Evolutionary conservation across 129 eudicot species (phyloP).

Genomic region (Artemisia argyi): DNA sequence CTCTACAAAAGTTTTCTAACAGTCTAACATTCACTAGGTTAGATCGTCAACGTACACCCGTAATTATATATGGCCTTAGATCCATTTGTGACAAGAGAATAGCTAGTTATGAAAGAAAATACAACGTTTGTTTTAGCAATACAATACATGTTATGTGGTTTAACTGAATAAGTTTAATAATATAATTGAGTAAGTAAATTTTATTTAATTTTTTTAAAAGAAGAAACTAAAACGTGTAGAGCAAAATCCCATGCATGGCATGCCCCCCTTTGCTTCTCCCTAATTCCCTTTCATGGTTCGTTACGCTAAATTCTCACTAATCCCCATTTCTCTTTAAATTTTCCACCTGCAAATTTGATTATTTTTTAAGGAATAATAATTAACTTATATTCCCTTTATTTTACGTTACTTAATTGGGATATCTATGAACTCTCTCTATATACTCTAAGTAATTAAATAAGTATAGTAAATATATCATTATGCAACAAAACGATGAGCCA

Average conservation of each 20-base stretch:
- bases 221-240: slow-evolving; percentile 10
- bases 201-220: not conserved
- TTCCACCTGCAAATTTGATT: slow-evolving; percentile 23
- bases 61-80: too few species aligned
- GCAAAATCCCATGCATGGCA: slow-evolving; percentile 36
- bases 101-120: too few species aligned
- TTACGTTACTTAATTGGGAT: slow-evolving; percentile 43
- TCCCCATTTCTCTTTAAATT: slow-evolving; percentile 43
- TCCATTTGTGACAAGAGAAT: too few species aligned
- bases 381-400: slow-evolving; percentile 29
- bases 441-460: not conserved
- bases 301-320: slow-evolving; percentile 78
- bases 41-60: too few species aligned
- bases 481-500: too few species aligned
- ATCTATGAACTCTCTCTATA: slow-evolving; percentile 3
- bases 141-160: too few species aligned
- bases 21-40: too few species aligned
- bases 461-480: too few species aligned
- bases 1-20: too few species aligned
- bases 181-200: too few species aligned
- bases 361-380: slow-evolving; percentile 28
- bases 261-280: slow-evolving; percentile 29
- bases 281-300: slow-evolving; percentile 60
- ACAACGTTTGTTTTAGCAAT: too few species aligned
- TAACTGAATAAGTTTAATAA: too few species aligned